Conservation (phyloP, 805 yeast species). For the Vanderwaltozyma tropicalis region DNA sequence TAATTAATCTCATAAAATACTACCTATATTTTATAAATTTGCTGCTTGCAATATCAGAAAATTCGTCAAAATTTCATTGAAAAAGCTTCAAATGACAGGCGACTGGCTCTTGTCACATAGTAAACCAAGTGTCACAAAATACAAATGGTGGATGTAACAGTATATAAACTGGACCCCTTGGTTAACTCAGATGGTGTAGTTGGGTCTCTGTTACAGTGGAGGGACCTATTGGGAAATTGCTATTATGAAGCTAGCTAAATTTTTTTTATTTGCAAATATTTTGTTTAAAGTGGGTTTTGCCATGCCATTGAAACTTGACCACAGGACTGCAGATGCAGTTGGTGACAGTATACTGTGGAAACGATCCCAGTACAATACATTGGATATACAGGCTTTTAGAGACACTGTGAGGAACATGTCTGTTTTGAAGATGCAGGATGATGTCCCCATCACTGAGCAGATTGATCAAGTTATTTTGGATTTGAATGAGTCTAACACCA, state of each 20-base stretch:
- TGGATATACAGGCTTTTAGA: slow-evolving; percentile 1
- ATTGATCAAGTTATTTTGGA: slow-evolving; percentile 3
- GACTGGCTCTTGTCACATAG: too few relatives aligned
- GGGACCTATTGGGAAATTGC: background rate
- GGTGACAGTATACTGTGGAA: background rate
- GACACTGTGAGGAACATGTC: slow-evolving; percentile 2
- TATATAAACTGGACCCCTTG: too few relatives aligned
- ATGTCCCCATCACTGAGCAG: slow-evolving; percentile 3
- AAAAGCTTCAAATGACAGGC: too few relatives aligned
- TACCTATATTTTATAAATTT: too few relatives aligned
- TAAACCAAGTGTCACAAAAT: too few relatives aligned
- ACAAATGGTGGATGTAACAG: too few relatives aligned
- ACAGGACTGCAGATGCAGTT: background rate
- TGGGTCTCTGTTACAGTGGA: too few relatives aligned
- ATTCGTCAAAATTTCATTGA: too few relatives aligned
- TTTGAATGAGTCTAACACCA: slow-evolving; percentile 7
- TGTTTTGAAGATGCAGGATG: slow-evolving; percentile 2
- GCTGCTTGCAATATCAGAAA: too few relatives aligned
- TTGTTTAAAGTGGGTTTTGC: too few relatives aligned
- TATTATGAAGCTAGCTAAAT: background rate
- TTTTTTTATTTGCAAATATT: background rate
- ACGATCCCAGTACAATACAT: background rate
- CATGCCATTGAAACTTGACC: background rate
- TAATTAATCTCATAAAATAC: too few relatives aligned
- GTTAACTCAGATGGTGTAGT: too few relatives aligned